Conservation (phyloP, 225 moss, liverwort and hornwort genomes). For the Thuidium tamariscinum region DNA sequence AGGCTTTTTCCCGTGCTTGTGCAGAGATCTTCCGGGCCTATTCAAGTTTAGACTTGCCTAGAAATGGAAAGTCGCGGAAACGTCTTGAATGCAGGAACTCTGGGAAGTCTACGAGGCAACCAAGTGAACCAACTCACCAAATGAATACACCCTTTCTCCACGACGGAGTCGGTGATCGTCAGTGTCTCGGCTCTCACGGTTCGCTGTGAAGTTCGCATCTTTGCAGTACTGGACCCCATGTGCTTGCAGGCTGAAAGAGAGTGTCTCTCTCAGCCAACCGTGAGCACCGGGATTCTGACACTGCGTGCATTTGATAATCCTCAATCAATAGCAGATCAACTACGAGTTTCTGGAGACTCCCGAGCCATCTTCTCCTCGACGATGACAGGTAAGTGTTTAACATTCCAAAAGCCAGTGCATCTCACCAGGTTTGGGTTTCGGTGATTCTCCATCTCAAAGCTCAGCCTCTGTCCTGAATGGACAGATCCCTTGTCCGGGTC, state of each 20-base stretch:
- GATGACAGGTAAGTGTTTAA: no score
- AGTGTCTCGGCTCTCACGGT: background rate
- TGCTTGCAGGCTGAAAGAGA: background rate
- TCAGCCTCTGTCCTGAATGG: background rate
- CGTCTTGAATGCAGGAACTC: background rate
- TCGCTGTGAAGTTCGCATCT: background rate
- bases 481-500: background rate
- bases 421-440: no score
- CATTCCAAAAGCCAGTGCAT: no score
- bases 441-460: background rate
- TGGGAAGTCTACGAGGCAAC: background rate
- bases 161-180: background rate
- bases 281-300: fast-evolving
- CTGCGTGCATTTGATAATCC: background rate
- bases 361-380: background rate
- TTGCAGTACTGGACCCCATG: background rate
- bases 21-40: no score
- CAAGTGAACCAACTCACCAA: background rate
- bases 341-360: background rate
- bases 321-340: background rate
- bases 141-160: background rate
- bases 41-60: no score
- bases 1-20: no score
- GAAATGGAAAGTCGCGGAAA: background rate
- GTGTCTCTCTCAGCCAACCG: background rate